Percentiles rank a stretch among this genome's conserved stretches.
Conservation (phyloP, 768 basidiomycete genomes). For the Rhodosporidiobolus odoratus region DNA sequence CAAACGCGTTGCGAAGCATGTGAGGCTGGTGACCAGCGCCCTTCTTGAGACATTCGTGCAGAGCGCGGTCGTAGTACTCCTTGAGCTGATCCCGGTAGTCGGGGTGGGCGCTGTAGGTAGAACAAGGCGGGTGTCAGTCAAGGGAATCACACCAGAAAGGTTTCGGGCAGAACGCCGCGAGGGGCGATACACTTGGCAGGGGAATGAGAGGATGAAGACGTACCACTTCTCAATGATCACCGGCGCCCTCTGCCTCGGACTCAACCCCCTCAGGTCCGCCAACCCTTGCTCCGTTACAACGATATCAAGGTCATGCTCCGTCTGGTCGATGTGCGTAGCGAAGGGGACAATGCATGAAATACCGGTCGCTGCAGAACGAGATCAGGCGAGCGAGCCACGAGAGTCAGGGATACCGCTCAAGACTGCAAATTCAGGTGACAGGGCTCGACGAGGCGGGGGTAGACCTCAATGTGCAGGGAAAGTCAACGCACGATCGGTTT, state of each 20-base stretch:
- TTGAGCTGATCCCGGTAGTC: slow-evolving; percentile 40
- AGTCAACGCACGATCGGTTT: slow-evolving; percentile 35
- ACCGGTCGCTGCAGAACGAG: slow-evolving; percentile 28
- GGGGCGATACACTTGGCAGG: neutral
- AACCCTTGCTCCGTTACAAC: slow-evolving; percentile 45
- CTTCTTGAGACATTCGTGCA: slow-evolving; percentile 41
- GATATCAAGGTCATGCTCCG: slow-evolving; percentile 37
- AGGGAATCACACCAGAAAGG: too few relatives aligned
- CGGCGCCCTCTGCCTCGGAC: slow-evolving; percentile 42
- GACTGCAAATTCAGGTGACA: too few relatives aligned
- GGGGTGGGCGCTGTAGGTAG: slow-evolving; percentile 38
- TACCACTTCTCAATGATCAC: slow-evolving; percentile 38
- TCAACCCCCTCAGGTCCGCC: slow-evolving; percentile 43
- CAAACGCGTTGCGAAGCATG: slow-evolving; percentile 41
- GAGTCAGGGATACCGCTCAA: too few relatives aligned
- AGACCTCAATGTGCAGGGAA: neutral
- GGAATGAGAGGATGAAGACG: neutral
- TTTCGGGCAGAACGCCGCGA: too few relatives aligned
- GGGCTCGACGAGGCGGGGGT: too few relatives aligned
- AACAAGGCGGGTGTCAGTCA: neutral
- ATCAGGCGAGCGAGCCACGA: neutral
- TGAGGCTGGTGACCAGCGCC: slow-evolving; percentile 42
- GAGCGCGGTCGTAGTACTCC: slow-evolving; percentile 42
- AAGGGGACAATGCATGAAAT: slow-evolving; percentile 45
- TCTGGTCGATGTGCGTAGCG: slow-evolving; percentile 43